Percentiles rank a stretch among this genome's conserved stretches.
These are phyloP conservation scores for Populus deltoides DNA, from an alignment of 345 rosid species.

Conservation along the genomic window DNA sequence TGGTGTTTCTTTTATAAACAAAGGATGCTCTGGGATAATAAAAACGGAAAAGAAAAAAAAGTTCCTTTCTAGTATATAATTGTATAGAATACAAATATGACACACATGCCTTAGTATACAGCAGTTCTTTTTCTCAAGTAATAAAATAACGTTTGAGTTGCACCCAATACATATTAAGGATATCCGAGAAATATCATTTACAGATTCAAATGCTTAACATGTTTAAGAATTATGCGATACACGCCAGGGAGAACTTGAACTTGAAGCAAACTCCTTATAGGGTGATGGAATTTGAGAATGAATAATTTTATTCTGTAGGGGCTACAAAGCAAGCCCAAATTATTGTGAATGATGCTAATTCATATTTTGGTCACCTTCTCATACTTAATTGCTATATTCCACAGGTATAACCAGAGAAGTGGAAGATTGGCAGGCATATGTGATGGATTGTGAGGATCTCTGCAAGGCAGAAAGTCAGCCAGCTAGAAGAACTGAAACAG, in stretches of 20 bases:
- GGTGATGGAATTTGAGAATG: neutral
- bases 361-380: neutral
- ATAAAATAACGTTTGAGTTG: no score
- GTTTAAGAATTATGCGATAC: neutral
- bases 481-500: conserved; percentile 28
- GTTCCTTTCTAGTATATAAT: no score
- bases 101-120: no score
- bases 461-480: conserved; percentile 18
- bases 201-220: neutral
- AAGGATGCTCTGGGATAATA: neutral
- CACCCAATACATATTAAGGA: neutral
- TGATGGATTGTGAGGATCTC: conserved; percentile 23
- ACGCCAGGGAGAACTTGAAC: neutral
- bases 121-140: no score
- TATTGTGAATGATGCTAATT: neutral
- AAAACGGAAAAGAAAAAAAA: no score
- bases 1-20: neutral
- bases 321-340: neutral
- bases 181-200: neutral
- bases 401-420: conserved; percentile 40
- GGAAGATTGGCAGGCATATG: conserved; percentile 26
- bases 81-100: no score
- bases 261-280: no score
- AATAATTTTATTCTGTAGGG: neutral
- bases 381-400: neutral